Evolutionary conservation across 257 asterid species (phyloP).

Genomic region (Thymus quinquecostatus): DNA sequence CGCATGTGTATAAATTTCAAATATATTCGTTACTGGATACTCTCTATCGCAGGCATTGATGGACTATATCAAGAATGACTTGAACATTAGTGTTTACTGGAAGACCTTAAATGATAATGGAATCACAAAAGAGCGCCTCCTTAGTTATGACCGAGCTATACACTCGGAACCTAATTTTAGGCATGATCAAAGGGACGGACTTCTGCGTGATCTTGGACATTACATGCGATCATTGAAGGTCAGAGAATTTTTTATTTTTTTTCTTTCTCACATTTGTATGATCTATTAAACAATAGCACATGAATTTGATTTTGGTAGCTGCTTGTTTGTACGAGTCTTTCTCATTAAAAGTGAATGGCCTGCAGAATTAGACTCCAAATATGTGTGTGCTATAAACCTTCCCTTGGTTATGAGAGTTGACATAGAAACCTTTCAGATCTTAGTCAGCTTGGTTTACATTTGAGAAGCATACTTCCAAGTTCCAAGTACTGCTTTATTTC

Average conservation of each 20-base stretch:
- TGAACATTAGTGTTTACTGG: constrained; percentile 86
- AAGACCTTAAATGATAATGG: constrained; percentile 93
- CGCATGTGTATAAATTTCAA: background rate
- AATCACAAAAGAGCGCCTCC: constrained; percentile 95
- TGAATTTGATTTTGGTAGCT: constrained; percentile 18
- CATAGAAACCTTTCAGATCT: background rate
- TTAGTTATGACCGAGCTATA: constrained; percentile 96
- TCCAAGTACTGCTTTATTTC: constrained; percentile 17
- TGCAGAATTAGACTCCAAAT: background rate
- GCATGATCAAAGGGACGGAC: constrained; percentile 83
- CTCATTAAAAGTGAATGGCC: constrained; percentile 9
- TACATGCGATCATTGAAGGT: constrained; percentile 97
- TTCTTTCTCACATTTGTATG: constrained; percentile 5
- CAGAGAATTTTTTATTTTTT: background rate
- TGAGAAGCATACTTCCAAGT: constrained; percentile 20
- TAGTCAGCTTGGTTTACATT: constrained; percentile 17
- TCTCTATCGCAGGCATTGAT: constrained; percentile 73
- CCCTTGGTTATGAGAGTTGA: background rate
- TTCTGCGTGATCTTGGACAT: constrained; percentile 88
- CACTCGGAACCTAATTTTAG: constrained; percentile 86
- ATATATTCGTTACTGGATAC: constrained; percentile 13
- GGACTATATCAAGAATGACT: constrained; percentile 80
- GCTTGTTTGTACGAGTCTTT: constrained; percentile 1
- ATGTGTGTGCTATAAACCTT: background rate
- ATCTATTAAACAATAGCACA: constrained; percentile 21